Conservation (phyloP, 768 basidiomycete genomes). For the Inosperma sp. region DNA sequence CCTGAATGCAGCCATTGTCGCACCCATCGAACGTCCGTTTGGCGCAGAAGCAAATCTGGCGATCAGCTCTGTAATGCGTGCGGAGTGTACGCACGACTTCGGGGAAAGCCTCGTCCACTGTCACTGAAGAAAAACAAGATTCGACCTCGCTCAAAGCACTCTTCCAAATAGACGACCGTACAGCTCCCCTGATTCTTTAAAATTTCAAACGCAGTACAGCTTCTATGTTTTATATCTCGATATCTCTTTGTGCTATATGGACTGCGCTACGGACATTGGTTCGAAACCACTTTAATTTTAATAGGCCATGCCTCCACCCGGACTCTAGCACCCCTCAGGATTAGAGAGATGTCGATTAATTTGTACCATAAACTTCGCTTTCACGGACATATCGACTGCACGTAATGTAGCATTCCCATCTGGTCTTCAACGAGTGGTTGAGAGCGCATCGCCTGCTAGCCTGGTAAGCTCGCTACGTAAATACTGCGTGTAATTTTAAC, state of each 20-base stretch:
- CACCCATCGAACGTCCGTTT: constrained; percentile 47
- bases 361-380: too few relatives aligned
- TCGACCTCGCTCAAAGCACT: constrained; percentile 46
- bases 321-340: too few relatives aligned
- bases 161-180: constrained; percentile 19
- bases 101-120: constrained; percentile 44
- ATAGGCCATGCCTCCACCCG: too few relatives aligned
- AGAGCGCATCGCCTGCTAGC: too few relatives aligned
- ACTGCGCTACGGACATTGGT: constrained; percentile 1
- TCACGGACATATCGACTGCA: too few relatives aligned
- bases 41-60: constrained; percentile 47
- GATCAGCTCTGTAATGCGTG: constrained; percentile 50
- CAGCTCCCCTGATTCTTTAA: background rate
- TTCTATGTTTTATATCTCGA: background rate
- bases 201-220: background rate
- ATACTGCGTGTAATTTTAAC: too few relatives aligned
- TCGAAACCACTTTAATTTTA: too few relatives aligned
- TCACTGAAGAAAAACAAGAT: constrained; percentile 45
- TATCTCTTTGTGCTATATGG: background rate
- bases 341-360: too few relatives aligned
- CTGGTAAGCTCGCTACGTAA: too few relatives aligned
- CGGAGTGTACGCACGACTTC: constrained; percentile 44
- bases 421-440: too few relatives aligned
- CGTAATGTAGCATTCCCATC: too few relatives aligned
- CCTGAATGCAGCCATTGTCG: constrained; percentile 48